Conservation (phyloP, 495 filamentous ascomycete genomes). For the Neurospora sp. region DNA sequence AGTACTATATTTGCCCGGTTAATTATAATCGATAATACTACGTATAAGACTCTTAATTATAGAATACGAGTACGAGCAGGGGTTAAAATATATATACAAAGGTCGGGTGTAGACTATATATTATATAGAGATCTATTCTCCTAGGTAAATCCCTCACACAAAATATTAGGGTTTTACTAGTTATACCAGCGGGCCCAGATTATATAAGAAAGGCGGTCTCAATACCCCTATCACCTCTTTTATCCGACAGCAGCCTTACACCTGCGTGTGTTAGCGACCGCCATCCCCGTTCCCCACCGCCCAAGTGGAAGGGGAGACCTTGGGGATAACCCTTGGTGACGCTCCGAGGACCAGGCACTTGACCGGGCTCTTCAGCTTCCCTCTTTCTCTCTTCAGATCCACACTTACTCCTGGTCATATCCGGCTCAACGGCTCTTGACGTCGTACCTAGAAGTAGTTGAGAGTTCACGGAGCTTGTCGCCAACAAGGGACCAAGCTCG, state of each 20-base stretch:
- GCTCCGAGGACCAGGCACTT: background rate
- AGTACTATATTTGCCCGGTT: no score
- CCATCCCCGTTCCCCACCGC: background rate
- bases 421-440: background rate
- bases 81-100: no score
- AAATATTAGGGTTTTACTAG: no score
- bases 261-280: background rate
- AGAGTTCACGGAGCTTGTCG: background rate
- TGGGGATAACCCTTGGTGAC: background rate
- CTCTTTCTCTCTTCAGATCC: background rate
- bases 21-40: no score
- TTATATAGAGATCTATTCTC: no score
- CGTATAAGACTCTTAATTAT: no score
- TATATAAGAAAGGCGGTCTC: no score
- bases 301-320: background rate
- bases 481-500: background rate
- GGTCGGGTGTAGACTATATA: no score
- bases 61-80: no score
- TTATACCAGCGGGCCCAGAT: no score
- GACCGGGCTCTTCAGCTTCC: background rate
- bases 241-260: background rate
- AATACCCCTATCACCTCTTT: no score
- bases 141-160: no score
- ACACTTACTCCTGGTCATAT: background rate
- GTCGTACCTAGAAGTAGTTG: background rate